These are phyloP conservation scores for Viridothelium virens DNA, from an alignment of 495 filamentous ascomycete species.

Conservation along the genomic window DNA sequence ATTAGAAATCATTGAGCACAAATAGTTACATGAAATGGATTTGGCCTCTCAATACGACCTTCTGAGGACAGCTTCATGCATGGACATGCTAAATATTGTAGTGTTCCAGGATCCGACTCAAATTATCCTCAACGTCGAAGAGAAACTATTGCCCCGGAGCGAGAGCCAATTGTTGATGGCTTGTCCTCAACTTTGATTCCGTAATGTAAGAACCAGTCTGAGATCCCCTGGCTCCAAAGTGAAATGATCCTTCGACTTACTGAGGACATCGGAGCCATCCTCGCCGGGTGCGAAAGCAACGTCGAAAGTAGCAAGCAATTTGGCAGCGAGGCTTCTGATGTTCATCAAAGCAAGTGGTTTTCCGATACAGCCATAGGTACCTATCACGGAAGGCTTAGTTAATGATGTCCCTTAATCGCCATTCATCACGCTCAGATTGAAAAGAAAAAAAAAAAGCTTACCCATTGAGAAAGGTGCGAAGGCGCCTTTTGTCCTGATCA, in stretches of 20 bases:
- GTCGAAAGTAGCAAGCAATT: slow-evolving; percentile 40
- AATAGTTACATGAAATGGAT: too few species aligned
- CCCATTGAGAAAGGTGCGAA: slow-evolving; percentile 47
- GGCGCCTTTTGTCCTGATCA: slow-evolving; percentile 40
- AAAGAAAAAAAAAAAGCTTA: slow-evolving; percentile 4
- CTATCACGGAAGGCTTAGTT: slow-evolving; percentile 17
- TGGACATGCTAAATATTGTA: background rate
- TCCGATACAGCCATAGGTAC: slow-evolving; percentile 44
- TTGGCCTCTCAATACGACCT: too few species aligned
- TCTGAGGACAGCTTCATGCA: background rate
- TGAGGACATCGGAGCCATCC: slow-evolving; percentile 32
- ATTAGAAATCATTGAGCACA: too few species aligned
- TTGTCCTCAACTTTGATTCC: background rate
- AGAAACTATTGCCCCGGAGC: too few species aligned
- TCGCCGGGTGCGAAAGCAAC: slow-evolving; percentile 40
- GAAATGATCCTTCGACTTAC: slow-evolving; percentile 40
- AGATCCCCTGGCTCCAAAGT: slow-evolving; percentile 33
- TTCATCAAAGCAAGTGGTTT: slow-evolving; percentile 47
- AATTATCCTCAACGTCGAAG: too few species aligned
- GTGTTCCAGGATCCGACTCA: too few species aligned
- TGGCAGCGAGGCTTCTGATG: slow-evolving; percentile 40
- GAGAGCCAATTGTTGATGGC: background rate
- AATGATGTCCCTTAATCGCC: too few species aligned
- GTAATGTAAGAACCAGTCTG: slow-evolving; percentile 14
- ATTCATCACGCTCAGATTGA: background rate